Conservation (phyloP, 257 asterid species). For the Solanum boliviense region DNA sequence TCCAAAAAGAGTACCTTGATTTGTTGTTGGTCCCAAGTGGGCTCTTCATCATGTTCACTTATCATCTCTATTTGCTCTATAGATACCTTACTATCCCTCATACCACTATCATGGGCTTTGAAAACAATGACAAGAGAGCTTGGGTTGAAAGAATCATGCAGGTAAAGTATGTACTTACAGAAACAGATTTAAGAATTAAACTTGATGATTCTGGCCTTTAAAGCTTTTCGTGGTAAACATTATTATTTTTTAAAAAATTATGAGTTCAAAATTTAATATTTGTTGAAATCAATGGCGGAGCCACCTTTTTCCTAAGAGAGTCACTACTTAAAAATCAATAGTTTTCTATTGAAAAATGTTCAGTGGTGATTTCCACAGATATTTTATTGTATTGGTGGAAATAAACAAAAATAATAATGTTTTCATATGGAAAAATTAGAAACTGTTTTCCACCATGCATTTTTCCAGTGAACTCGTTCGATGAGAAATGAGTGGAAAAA, state of each 20-base stretch:
- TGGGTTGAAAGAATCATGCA: constrained; percentile 6
- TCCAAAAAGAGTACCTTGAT: constrained; percentile 1
- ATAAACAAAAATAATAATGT: neutral
- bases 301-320: neutral
- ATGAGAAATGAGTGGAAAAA: neutral
- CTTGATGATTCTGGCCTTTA: neutral
- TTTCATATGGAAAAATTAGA: too few species aligned
- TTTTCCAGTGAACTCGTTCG: too few species aligned
- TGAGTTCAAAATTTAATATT: neutral
- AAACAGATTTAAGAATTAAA: neutral
- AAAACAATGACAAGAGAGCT: constrained; percentile 3
- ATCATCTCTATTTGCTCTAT: neutral
- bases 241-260: neutral
- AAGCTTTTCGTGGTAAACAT: neutral
- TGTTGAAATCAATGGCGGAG: neutral
- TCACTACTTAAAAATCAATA: neutral
- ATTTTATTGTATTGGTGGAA: neutral
- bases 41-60: neutral
- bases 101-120: neutral
- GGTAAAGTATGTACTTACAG: neutral
- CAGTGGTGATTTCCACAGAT: neutral
- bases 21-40: constrained; percentile 5
- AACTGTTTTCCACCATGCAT: neutral
- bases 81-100: neutral
- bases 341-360: neutral